Base-by-base conservation (phyloP, 2,329 filamentous ascomycete species). In the Penicillium carneum region DNA sequence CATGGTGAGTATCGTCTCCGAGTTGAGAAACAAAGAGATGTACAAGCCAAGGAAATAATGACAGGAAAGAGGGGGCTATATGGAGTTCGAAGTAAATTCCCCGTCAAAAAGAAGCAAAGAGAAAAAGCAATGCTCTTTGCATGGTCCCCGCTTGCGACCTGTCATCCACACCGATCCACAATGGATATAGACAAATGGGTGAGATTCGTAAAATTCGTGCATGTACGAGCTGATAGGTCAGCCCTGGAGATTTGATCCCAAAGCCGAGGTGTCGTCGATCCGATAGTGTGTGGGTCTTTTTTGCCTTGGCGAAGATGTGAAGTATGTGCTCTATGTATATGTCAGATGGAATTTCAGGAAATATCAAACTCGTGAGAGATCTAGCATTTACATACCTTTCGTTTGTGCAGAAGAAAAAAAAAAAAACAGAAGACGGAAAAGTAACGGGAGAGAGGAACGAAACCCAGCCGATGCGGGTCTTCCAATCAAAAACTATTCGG, bases 61-160 rank as follows among this genome's bases (percentile, higher is more conserved):
- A 41, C 41, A 42, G 33, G 18, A 18, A 31, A 41, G 39, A 50
- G 38, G 23, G 51, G 38, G 14, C 11, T 16, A 38, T 55, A 59
- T 45, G 61, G 10, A 31, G 62, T 60, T 26, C 4, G 23, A 26
- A 26, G 23, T 26, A 55, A 55, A 60, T 63, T 57, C 52, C 55
- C 53, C 56, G 55, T 42, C 12, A 36, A 23, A 54, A 23, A 43
- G 8, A 45, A 47, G 42, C 45, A 51, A 54, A 62, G 39, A 36
- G 23, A 57, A 57, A 63, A 63, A 52, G 43, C 41, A 53, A 56
- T 41, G 23, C 52, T 57, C 51, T 63, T 57, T 41, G 12, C 38
- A 34, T 58, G 38, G 53, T 47, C 57, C 64, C 58, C 43, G n/a
- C 64, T 67, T 68, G 62, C 18, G 72, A 75, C 69, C 66, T 74